These are phyloP conservation scores for Xerocomellus dryophilus DNA, from an alignment of 768 basidiomycete species.

Conservation along the genomic window DNA sequence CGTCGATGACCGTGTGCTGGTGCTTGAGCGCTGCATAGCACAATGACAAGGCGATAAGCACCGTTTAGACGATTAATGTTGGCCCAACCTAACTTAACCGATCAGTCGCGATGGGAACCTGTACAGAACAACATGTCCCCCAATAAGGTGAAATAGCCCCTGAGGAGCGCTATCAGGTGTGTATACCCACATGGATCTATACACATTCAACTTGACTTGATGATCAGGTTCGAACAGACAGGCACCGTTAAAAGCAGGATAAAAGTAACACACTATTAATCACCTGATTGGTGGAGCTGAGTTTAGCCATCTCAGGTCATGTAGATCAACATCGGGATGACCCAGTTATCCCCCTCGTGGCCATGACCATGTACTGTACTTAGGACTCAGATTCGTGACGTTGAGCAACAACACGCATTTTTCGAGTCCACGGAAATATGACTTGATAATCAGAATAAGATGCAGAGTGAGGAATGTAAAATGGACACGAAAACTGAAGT, in stretches of 20 bases:
- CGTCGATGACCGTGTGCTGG: slow-evolving; percentile 27
- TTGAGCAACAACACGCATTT: neutral
- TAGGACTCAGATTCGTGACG: no score
- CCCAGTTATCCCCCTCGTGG: no score
- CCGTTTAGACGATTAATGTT: neutral
- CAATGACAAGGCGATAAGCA: neutral
- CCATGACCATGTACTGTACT: no score
- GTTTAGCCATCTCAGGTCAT: no score
- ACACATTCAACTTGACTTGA: no score
- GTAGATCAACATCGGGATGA: no score
- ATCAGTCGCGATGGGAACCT: slow-evolving; percentile 21
- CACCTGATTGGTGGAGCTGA: no score
- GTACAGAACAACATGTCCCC: neutral
- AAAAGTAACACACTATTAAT: no score
- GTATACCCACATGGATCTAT: no score
- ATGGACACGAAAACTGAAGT: slow-evolving; percentile 1
- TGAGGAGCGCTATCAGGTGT: neutral
- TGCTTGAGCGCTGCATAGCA: slow-evolving; percentile 32
- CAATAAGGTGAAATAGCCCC: slow-evolving; percentile 1
- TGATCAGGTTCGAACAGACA: no score
- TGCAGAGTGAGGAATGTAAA: slow-evolving; percentile 7
- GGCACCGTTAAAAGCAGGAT: no score
- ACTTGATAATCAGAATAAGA: neutral
- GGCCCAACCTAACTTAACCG: no score
- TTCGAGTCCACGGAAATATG: neutral